Base-by-base conservation (phyloP, 78 protist species). In the Mastigamoeba balamuthi region DNA sequence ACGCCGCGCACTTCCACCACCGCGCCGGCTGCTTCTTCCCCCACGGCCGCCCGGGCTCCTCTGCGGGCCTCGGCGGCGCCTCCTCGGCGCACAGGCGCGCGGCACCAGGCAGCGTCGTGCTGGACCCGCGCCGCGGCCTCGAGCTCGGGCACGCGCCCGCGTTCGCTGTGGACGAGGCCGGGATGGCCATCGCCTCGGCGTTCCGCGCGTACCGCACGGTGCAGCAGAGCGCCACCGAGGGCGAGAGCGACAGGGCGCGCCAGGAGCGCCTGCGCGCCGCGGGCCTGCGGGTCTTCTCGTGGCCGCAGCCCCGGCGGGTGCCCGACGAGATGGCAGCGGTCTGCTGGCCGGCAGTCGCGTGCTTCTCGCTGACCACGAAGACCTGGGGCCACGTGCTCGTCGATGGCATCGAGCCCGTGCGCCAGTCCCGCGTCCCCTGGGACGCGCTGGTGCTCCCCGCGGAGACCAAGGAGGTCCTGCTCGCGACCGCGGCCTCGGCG, bases 381-480 rank as follows among this genome's bases (percentile, higher is more conserved):
- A 7, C 7, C 29, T 81, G 85, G 85, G 85, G 85, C 4, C 78
- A 81, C 28, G 85, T 72, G 33, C 43, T 81, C 3, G 77, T 80
- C 6, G 70, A 52, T 17, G 37, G 73, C 69, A 23, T 80, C 33
- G 28, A 36, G 3, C 0, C 69, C 0, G 69, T 72, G 4, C 28
- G 4, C 29, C 44, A 25, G 28, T 23, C 35, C 43, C 0, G 28
- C n/a, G 75, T 17, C 23, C 39, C 81, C 9, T 77, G 74, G 65
- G 64, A 69, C 37, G 30, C 44, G 58, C 6, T 77, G 10, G 81
- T 77, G 0, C 75, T 77, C 29, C 81, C 81, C 0, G 30, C 36
- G 25, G 17, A 37, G 4, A 67, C 58, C 8, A 77, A 77, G 40
- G 78, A 77, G 40, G 8, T 77, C 28, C 27, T 77, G 28, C 30